Evolutionary conservation across 495 filamentous ascomycete genomes (phyloP).

Genomic region (Penicillium canescens): DNA sequence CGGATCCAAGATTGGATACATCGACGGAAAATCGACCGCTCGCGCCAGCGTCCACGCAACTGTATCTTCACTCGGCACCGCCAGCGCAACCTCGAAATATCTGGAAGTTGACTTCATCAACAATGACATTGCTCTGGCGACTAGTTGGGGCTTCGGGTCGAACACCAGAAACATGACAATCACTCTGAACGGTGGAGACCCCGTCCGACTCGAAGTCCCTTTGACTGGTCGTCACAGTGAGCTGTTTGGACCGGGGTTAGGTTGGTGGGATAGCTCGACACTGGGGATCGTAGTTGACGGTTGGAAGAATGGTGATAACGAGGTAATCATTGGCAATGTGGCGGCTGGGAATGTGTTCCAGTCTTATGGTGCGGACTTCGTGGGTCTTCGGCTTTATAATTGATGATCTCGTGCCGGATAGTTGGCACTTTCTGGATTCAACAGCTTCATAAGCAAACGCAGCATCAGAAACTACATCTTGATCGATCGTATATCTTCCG

Average conservation of each 20-base stretch:
- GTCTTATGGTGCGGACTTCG: constrained; percentile 42
- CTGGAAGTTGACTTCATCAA: constrained; percentile 51
- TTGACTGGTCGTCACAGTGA: constrained; percentile 48
- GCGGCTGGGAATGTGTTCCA: constrained; percentile 27
- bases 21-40: constrained; percentile 26
- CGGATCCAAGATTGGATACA: constrained; percentile 42
- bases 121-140: constrained; percentile 49
- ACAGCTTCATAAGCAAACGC: too few species aligned
- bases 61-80: neutral
- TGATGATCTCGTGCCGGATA: neutral
- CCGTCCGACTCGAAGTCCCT: constrained; percentile 48
- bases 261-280: constrained; percentile 50
- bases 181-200: constrained; percentile 36
- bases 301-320: constrained; percentile 42
- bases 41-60: constrained; percentile 24
- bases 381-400: constrained; percentile 29
- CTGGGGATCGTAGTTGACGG: constrained; percentile 44
- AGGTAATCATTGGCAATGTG: constrained; percentile 40
- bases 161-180: constrained; percentile 51
- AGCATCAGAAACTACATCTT: too few species aligned
- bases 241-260: constrained; percentile 40
- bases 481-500: neutral
- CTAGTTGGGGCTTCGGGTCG: constrained; percentile 39
- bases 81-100: constrained; percentile 28
- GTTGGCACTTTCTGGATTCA: too few species aligned